Evolutionary conservation across 352 stramenopile genomes (phyloP), one percentile per base, ranked within the genome.

Genomic region (Phytopythium chamaehyphon): DNA sequence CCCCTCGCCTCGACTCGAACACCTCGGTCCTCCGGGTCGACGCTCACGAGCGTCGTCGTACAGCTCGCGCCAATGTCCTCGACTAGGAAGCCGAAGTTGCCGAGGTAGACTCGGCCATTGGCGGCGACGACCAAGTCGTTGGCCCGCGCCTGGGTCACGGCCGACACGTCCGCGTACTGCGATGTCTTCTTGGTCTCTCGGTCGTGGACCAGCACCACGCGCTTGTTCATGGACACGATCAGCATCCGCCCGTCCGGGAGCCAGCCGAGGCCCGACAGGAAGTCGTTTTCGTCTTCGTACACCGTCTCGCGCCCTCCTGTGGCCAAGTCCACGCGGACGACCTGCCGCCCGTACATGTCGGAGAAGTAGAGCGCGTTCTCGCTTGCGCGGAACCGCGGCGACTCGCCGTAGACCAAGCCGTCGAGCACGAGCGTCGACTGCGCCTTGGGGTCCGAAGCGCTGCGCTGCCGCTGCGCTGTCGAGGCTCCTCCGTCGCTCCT

Each of bases 101-200:
- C 70, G 16, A 86, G 48, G 50, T 87, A 90, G 16, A 66, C 57
- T 16, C 69, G 72, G 0, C 76, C 79, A 0, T 23, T 52, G 1
- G 51, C 54, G 11, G 66, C 45, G n/a, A 90, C 70, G 3, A 87
- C 79, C 61, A 86, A 76, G 55, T 86, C 79, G 54, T 87, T 90
- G 35, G 59, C 63, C 12, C 77, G 73, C 28, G 68, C 66, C n/a
- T 57, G 59, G 7, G 76, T 84, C 19, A 86, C 64, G 19, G 55
- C 50, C 37, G 73, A 67, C 6, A 88, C 37, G 37, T 90, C 71
- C 9, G 69, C 76, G 51, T 86, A 90, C 11, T 64, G 14, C 5
- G 73, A 45, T 1, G 64, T 61, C 3, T 64, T 52, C n/a, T 64
- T 58, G 14, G 61, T 55, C 11, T 40, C 28, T 16, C 70, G 52